Conservation (phyloP, 1,139 yeast genomes). For the Hemisphaericaspora xylanilytica region DNA sequence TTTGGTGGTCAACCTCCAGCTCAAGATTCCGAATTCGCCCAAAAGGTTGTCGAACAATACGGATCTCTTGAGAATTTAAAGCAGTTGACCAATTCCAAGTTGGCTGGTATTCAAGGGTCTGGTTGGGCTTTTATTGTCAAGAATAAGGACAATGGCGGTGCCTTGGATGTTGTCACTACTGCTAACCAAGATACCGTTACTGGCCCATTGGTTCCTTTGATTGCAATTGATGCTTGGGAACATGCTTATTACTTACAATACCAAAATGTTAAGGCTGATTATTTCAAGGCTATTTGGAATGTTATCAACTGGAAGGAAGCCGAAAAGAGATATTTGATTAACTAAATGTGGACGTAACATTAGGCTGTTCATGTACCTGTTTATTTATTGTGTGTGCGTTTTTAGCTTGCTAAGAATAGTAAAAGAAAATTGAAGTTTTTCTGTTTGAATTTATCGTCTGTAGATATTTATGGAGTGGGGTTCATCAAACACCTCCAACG, state of each 20-base stretch:
- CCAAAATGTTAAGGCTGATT: conserved; percentile 47
- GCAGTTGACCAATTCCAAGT: conserved; percentile 35
- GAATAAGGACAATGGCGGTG: conserved; percentile 39
- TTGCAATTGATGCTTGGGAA: conserved; percentile 53
- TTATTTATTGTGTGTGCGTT: neutral
- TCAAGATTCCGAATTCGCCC: conserved; percentile 30
- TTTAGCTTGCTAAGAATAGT: neutral
- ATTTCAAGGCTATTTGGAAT: conserved; percentile 49
- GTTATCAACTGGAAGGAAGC: conserved; percentile 51
- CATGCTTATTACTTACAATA: conserved; percentile 52
- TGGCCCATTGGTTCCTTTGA: conserved; percentile 40
- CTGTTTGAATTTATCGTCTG: neutral
- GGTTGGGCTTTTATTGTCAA: conserved; percentile 51
- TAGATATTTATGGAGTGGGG: too few relatives aligned
- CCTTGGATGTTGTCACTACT: conserved; percentile 43
- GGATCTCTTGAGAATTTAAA: conserved; percentile 43
- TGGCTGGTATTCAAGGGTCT: conserved; percentile 47
- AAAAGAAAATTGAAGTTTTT: neutral
- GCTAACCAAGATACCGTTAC: conserved; percentile 46
- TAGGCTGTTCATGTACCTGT: neutral
- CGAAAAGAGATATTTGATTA: conserved; percentile 29
- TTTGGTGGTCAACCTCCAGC: conserved; percentile 44
- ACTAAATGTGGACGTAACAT: neutral
- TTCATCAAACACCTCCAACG: too few relatives aligned
- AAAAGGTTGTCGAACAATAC: conserved; percentile 35